phyloP scores from a whole-genome alignment of 257 asterid genomes.

The Fraxinus excelsior region DNA sequence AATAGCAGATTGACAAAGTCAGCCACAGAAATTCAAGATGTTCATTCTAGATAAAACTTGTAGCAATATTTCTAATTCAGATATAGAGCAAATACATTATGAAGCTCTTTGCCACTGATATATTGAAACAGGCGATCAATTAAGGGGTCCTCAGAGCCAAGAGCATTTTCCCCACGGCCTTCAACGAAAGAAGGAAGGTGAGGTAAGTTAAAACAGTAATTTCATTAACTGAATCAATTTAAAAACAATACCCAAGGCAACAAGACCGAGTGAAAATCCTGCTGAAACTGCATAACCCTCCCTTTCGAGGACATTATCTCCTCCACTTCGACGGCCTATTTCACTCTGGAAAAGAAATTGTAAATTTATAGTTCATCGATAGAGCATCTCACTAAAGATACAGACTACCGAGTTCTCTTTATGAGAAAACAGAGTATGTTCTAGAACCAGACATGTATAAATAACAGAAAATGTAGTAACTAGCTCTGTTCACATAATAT shows the following conservation, averaged over 20 bases:
- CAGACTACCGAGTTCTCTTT: neutral
- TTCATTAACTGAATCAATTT: constrained; percentile 14
- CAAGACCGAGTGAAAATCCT: constrained; percentile 91
- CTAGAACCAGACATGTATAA: constrained; percentile 7
- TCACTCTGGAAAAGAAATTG: constrained; percentile 65
- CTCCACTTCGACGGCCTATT: constrained; percentile 99
- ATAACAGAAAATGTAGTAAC: constrained; percentile 18
- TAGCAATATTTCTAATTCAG: constrained; percentile 23
- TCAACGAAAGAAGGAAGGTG: constrained; percentile 21
- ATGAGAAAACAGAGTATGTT: constrained; percentile 9
- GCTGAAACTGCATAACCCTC: constrained; percentile 99
- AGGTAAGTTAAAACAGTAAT: constrained; percentile 25
- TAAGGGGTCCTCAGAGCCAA: constrained; percentile 74
- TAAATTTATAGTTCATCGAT: constrained; percentile 6
- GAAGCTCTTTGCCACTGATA: constrained; percentile 74
- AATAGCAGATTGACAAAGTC: constrained; percentile 20
- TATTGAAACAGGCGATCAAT: constrained; percentile 83
- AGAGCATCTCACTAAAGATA: constrained; percentile 21
- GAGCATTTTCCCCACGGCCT: constrained; percentile 93
- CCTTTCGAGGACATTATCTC: constrained; percentile 97
- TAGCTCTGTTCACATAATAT: neutral
- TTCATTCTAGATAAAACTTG: constrained; percentile 10
- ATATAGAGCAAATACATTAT: constrained; percentile 50
- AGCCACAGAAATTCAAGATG: constrained; percentile 33
- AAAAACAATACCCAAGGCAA: constrained; percentile 73